A percentile compares a stretch with the other conserved stretches of the same genome.
phyloP scores from a whole-genome alignment of 768 basidiomycete genomes.

The Trametes elegans region DNA sequence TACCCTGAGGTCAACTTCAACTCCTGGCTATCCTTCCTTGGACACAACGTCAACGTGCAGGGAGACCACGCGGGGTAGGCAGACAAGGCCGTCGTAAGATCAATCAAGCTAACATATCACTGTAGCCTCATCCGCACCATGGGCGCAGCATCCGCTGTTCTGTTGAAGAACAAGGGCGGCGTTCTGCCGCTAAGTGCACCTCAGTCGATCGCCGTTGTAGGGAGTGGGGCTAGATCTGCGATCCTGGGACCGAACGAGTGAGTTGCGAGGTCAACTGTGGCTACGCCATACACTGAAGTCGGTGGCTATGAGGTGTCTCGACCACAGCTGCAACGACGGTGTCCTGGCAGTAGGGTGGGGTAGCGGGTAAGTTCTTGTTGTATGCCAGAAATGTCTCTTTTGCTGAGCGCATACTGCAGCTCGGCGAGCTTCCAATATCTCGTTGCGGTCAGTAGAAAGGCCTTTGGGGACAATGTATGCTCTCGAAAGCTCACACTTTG shows the following conservation, averaged over 20 bases:
- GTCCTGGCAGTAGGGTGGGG: constrained; percentile 63
- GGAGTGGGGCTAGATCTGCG: constrained; percentile 51
- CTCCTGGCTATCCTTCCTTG: constrained; percentile 38
- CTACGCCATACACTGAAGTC: background rate
- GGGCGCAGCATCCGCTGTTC: constrained; percentile 59
- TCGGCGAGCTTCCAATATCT: constrained; percentile 54
- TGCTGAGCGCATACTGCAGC: constrained; percentile 34
- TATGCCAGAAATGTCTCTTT: background rate
- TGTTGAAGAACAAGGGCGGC: constrained; percentile 56
- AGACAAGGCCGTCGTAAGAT: too few relatives aligned
- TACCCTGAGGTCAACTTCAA: constrained; percentile 65
- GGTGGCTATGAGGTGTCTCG: constrained; percentile 37
- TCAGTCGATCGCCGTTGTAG: constrained; percentile 52
- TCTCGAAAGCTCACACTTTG: background rate
- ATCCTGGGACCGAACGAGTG: constrained; percentile 56
- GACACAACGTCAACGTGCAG: constrained; percentile 38
- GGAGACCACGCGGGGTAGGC: constrained; percentile 34
- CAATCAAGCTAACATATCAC: background rate
- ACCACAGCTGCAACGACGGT: constrained; percentile 57
- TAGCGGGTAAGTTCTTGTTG: constrained; percentile 23
- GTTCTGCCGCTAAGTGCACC: constrained; percentile 46
- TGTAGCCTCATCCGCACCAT: constrained; percentile 36
- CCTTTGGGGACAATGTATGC: background rate
- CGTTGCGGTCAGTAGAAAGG: constrained; percentile 34
- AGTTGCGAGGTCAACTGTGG: background rate